Base-by-base conservation (phyloP, 345 rosid species). In the Rhizophora apiculata region DNA sequence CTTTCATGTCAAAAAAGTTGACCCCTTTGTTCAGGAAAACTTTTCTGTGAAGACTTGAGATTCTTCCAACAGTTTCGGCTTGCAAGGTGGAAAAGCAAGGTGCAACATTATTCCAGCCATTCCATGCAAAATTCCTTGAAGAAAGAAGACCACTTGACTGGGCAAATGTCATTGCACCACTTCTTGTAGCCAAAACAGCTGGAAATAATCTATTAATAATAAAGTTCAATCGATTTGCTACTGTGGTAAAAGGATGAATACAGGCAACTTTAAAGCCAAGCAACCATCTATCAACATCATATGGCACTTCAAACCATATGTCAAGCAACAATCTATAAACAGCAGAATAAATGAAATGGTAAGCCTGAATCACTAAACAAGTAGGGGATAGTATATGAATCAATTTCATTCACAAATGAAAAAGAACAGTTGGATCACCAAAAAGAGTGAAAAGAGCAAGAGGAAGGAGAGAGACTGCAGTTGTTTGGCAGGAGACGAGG, bases 161-260 rank as follows among this genome's bases (percentile, higher is more conserved):
- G 24, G 78, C 74, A 76, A 82, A 53, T 43, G 78, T 75, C 62
- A 82, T 24, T 26, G 85, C 90, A 63, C 82, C 78, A 60, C 75
- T 82, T 67, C 79, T 77, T 13, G 85, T 76, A 29, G 87, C 82
- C 71, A 65, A 72, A 65, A 82, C 70, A 77, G 79, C 98, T 90
- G 75, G 19, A 78, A 20, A 48, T 21, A 57, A 58, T 34, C 21
- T 20, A 27, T 29, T 51, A 75, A 51, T 10, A 39, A 59, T 51
- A 56, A 73, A 67, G 53, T 21, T 31, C 24, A 3, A 27, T 60
- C 37, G 30, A 56, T 55, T 21, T 56, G 30, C 60, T 56, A 21
- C 60, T 56, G 24, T 22, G 18, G 30, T 10, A 22, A 56, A 56
- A 56, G 15, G 16, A 20, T 56, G 13, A 27, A 22, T 21, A 21